These are phyloP conservation scores for Kitagawia praeruptora DNA, from an alignment of 129 eudicot species.

Conservation along the genomic window DNA sequence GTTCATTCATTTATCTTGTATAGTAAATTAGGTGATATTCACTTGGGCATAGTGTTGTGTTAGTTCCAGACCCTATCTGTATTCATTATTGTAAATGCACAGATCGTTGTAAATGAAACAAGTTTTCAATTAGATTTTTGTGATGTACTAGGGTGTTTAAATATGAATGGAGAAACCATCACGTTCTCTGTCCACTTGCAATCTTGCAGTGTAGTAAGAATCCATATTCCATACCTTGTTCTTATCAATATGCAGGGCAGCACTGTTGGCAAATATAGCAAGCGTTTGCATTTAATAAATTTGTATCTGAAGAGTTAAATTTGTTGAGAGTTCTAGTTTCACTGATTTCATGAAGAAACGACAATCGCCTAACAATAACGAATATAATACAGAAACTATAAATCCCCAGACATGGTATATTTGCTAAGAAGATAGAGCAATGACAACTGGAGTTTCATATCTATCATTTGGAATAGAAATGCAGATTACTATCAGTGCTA, in stretches of 20 bases:
- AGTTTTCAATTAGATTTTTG: not conserved
- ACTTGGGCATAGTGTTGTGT: not conserved
- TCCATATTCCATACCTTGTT: not conserved
- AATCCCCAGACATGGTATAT: not conserved
- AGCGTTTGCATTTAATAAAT: too few relatives aligned
- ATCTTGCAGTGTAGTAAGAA: not conserved
- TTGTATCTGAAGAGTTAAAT: not conserved
- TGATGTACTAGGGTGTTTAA: not conserved
- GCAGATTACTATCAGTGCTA: too few relatives aligned
- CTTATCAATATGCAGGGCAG: not conserved
- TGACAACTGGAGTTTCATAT: not conserved
- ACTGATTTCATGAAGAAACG: not conserved
- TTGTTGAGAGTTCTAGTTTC: not conserved
- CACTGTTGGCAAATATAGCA: not conserved
- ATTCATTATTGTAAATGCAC: not conserved
- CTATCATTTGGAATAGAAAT: too few relatives aligned
- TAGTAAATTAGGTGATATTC: not conserved
- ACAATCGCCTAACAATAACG: not conserved
- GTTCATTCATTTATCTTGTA: not conserved
- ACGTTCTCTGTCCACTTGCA: not conserved
- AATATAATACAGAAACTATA: not conserved
- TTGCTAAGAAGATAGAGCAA: not conserved
- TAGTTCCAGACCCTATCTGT: not conserved
- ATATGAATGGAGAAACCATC: not conserved
- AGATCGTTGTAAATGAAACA: not conserved